Base-by-base conservation (phyloP, 2,329 filamentous ascomycete species). In the Cercospora brassicicola region DNA sequence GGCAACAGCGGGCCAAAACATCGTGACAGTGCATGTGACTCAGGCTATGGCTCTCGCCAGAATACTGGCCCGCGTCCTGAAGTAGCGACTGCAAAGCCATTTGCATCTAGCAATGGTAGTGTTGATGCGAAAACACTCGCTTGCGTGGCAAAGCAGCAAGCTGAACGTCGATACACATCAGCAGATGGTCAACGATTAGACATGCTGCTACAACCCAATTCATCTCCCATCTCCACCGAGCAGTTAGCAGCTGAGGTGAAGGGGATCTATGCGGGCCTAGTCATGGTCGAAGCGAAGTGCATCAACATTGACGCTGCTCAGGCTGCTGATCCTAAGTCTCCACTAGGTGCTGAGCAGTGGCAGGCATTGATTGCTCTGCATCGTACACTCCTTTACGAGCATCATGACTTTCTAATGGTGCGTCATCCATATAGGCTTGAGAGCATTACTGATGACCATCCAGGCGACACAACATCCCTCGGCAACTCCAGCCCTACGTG, bases 251-350 rank as follows among this genome's bases (percentile, higher is more conserved):
- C 89, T 0, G 93, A 97, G 74, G 91, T 96, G 0, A 93, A 93
- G 67, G 89, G 89, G 0, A 95, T 95, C 3, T 96, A 97, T 74
- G 89, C 90, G 0, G 93, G 91, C 0, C 80, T 97, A 0, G 89
- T 93, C 0, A 92, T 95, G 88, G 91, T 97, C 0, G 94, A 98
- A 76, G 88, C 87, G 26, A 93, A 95, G 73, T 94, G 93, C 73
- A 94, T 96, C 0, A 90, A 96, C 64, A 90, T 96, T 0, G 91
- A 94, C 72, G 88, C 87, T 55, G 83, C 86, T 57, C 86, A 89
- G 6, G 80, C 83, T 28, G 81, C 82, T 8, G 84, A 87, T 0
- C 86, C 88, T 55, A 84, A 83, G 0, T 80, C 81, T 3, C 1
- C 80, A 55, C 74, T 89, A 2, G 82, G 80, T n/a, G 78, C 82